phyloP scores from a whole-genome alignment of 441 rosid species.

The Isatis lusitanica region DNA sequence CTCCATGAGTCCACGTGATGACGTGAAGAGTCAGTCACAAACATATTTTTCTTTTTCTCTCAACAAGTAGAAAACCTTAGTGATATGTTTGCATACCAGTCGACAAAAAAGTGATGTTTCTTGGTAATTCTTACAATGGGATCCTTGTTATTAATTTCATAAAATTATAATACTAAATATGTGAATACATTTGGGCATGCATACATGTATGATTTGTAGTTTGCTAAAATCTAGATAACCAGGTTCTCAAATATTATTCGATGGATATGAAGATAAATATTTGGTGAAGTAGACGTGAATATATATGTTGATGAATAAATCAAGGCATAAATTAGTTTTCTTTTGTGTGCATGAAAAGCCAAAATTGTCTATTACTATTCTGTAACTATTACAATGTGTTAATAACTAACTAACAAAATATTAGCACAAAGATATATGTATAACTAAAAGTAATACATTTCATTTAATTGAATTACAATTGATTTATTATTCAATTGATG shows the following conservation, averaged over 20 bases:
- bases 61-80: too few species aligned
- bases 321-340: background rate
- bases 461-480: constrained; percentile 24
- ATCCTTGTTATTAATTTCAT: background rate
- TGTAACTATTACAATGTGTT: constrained; percentile 20
- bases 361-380: background rate
- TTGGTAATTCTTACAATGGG: background rate
- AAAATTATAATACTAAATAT: background rate
- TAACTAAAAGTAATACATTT: background rate
- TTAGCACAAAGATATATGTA: background rate
- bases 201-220: background rate
- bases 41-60: too few species aligned
- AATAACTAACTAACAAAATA: constrained; percentile 13
- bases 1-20: too few species aligned
- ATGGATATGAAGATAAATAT: background rate
- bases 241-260: background rate
- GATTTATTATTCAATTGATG: constrained; percentile 21
- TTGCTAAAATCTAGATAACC: background rate
- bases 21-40: too few species aligned
- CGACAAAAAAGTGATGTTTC: too few species aligned
- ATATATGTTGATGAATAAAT: constrained; percentile 11
- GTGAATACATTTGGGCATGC: background rate
- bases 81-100: too few species aligned
- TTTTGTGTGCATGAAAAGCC: background rate
- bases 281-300: constrained; percentile 35